Conservation (phyloP, 768 basidiomycete species). For the Pleurotus tuoliensis region DNA sequence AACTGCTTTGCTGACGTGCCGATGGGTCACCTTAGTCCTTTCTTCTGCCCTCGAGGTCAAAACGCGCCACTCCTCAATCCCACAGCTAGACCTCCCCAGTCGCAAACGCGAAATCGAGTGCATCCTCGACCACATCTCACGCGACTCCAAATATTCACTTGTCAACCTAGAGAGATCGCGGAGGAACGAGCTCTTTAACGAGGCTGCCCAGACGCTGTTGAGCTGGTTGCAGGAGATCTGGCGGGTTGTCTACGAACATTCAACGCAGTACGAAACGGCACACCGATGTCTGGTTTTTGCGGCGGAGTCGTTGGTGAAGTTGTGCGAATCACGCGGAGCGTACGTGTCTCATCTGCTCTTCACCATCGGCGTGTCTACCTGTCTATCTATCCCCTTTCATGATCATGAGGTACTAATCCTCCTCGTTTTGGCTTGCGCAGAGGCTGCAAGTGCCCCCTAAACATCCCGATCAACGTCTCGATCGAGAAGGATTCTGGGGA, state of each 20-base stretch:
- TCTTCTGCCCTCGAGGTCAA: constrained; percentile 37
- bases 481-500: constrained; percentile 33
- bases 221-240: constrained; percentile 66
- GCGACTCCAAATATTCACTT: constrained; percentile 49
- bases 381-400: too few relatives aligned
- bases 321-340: constrained; percentile 28
- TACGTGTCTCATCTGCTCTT: constrained; percentile 10
- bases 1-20: too few relatives aligned
- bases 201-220: constrained; percentile 51
- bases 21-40: too few relatives aligned
- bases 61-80: constrained; percentile 34
- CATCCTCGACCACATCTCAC: constrained; percentile 48
- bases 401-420: background rate
- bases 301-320: constrained; percentile 35
- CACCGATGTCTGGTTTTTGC: constrained; percentile 56
- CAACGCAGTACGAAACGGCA: constrained; percentile 44
- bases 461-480: constrained; percentile 30
- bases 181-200: constrained; percentile 50
- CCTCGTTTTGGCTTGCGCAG: background rate
- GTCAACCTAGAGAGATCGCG: constrained; percentile 47
- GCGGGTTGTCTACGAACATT: constrained; percentile 56
- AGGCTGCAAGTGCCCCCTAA: constrained; percentile 44
- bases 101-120: constrained; percentile 53
- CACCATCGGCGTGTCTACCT: background rate
- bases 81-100: constrained; percentile 44